Conservation (phyloP, 2,329 filamentous ascomycete genomes). For the Lachnellula hyalina region DNA sequence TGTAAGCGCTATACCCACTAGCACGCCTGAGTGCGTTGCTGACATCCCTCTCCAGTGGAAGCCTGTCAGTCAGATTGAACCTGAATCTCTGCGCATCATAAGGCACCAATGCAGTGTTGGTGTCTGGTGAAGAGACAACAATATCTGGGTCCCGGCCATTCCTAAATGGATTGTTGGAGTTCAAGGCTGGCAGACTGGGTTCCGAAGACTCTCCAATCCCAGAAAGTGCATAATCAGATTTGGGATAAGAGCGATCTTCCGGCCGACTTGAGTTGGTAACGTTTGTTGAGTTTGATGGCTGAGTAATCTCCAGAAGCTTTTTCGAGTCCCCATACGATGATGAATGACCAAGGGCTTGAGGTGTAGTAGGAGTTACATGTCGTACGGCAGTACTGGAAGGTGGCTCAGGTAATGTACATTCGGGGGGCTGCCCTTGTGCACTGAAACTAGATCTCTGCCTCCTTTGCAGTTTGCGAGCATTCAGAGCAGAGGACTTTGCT, state of each 20-base stretch:
- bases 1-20: slow-evolving; percentile 24
- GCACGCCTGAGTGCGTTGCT: slow-evolving; percentile 27
- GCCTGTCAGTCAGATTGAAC: slow-evolving; percentile 4
- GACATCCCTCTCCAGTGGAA: slow-evolving; percentile 27
- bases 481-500: slow-evolving; percentile 8
- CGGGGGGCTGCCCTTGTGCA: slow-evolving; percentile 6
- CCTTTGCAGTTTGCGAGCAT: slow-evolving; percentile 7
- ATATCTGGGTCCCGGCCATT: slow-evolving; percentile 4
- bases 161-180: slow-evolving; percentile 5
- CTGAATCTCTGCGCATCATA: slow-evolving; percentile 2
- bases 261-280: neutral
- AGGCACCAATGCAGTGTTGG: neutral
- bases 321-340: slow-evolving; percentile 19
- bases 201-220: slow-evolving; percentile 2
- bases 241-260: neutral
- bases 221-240: neutral
- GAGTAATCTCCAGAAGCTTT: slow-evolving; percentile 18
- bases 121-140: slow-evolving; percentile 11
- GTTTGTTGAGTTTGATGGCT: neutral
- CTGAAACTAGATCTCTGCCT: slow-evolving; percentile 1
- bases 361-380: slow-evolving; percentile 2
- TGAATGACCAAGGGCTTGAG: slow-evolving; percentile 9
- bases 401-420: slow-evolving; percentile 7
- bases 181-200: slow-evolving; percentile 1
- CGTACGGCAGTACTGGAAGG: neutral